These are phyloP conservation scores for Diplodia scrobiculata DNA, from an alignment of 2,329 filamentous ascomycete species.

Conservation along the genomic window DNA sequence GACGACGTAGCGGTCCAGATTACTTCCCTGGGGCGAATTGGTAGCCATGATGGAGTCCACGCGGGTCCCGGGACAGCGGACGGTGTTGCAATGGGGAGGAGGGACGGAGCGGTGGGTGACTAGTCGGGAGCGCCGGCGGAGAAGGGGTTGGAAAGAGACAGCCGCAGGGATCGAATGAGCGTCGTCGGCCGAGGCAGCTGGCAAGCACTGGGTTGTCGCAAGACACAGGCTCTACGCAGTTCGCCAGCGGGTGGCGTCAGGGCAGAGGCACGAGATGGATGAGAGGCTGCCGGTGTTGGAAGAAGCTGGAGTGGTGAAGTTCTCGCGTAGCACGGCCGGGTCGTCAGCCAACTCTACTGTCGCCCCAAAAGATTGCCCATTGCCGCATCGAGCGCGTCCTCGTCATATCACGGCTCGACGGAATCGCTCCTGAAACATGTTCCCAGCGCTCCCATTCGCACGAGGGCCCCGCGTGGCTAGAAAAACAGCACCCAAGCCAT, in stretches of 20 bases:
- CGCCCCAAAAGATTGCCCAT: neutral
- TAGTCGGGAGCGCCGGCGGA: constrained; percentile 28
- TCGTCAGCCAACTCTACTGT: neutral
- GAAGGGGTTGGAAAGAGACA: constrained; percentile 28
- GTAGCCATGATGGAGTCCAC: constrained; percentile 34
- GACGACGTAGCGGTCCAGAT: constrained; percentile 92
- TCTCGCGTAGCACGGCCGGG: constrained; percentile 1
- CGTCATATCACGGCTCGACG: constrained; percentile 23
- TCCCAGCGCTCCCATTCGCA: constrained; percentile 25
- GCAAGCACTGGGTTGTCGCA: constrained; percentile 17
- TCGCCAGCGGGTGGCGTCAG: constrained; percentile 18
- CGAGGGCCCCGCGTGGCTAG: constrained; percentile 26
- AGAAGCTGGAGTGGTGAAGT: constrained; percentile 15
- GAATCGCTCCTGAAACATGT: constrained; percentile 24
- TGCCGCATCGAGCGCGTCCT: constrained; percentile 5
- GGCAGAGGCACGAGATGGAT: constrained; percentile 21
- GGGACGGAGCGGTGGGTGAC: constrained; percentile 26
- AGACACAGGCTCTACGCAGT: constrained; percentile 25
- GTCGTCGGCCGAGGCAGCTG: constrained; percentile 18
- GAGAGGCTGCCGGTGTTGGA: constrained; percentile 19
- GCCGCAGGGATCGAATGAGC: constrained; percentile 22
- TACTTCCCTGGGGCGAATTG: constrained; percentile 41
- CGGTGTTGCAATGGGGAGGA: constrained; percentile 26
- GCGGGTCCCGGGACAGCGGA: constrained; percentile 17
- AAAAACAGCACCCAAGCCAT: constrained; percentile 19